Base-by-base conservation (phyloP, 1,284 basidiomycete genomes). In the Tremellales sp. region DNA sequence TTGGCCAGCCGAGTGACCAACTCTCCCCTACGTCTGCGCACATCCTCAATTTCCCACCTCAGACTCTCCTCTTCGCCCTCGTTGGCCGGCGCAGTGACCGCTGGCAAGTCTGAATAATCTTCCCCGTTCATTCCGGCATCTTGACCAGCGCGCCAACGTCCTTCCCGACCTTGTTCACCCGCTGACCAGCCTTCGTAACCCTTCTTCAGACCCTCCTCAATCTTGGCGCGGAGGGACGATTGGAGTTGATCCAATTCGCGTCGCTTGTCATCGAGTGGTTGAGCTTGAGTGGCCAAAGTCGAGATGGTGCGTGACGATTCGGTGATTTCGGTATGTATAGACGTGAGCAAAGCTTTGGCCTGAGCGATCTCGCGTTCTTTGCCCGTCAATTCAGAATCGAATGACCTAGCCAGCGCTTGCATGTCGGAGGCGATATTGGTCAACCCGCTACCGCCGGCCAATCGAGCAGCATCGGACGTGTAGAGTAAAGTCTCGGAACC, bases 161-260 rank as follows among this genome's bases (percentile, higher is more conserved):
- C 80, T 72, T 92, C 89, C 23, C 90, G 80, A 35, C 76, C 77
- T 65, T 88, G 85, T 72, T 96, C 88, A 51, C 86, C 86, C 58
- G 83, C 82, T n/a, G 87, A 75, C 89, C 92, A 97, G 62, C 86
- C 86, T 66, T 92, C 87, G 83, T 85, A 94, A 2, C 91, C 92
- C n/a, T 86, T 67, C 42, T 86, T 80, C 70, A 87, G 89, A 50
- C 86, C 80, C 61, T 82, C 81, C 22, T 84, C 85, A 82, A 94
- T 86, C 72, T 87, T 89, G 4, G 76, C 75, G 24, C 80, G 76
- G 36, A 97, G 75, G 52, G 84, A 82, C 8, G 73, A 74, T 68
- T 91, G 85, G 43, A 93, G 71, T 26, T 80, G 78, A 33, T 79
- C 76, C 43, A 93, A 76, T 41, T 78, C 75, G 42, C 80, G 75